Conservation (phyloP, 768 basidiomycete genomes). For the Leccinum uliginosum region DNA sequence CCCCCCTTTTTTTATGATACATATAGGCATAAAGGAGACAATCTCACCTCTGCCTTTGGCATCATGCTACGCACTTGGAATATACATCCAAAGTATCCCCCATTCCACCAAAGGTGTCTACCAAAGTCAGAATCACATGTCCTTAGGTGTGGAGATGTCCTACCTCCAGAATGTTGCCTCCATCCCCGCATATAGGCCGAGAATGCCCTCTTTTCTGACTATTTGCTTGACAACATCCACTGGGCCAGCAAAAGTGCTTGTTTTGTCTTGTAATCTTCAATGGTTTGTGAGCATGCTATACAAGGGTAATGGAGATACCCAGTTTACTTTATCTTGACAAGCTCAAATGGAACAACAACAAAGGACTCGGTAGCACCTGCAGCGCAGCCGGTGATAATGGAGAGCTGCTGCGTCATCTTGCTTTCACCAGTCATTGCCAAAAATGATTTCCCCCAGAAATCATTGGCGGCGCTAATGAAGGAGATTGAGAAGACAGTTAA, state of each 20-base stretch:
- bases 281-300: background rate
- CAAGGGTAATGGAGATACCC: slow-evolving; percentile 19
- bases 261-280: slow-evolving; percentile 83
- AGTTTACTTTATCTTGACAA: slow-evolving; percentile 76
- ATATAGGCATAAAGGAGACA: background rate
- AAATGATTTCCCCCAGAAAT: slow-evolving; percentile 92
- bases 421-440: slow-evolving; percentile 55
- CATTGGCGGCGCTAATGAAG: slow-evolving; percentile 68
- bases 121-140: background rate
- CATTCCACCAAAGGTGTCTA: slow-evolving; percentile 89
- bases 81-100: slow-evolving; percentile 93
- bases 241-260: slow-evolving; percentile 85
- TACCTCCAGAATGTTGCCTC: slow-evolving; percentile 98
- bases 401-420: slow-evolving; percentile 88
- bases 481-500: background rate
- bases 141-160: background rate
- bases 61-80: slow-evolving; percentile 76
- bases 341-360: slow-evolving; percentile 94
- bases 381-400: slow-evolving; percentile 84
- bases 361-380: slow-evolving; percentile 97
- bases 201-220: slow-evolving; percentile 68
- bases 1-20: background rate
- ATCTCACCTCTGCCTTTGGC: slow-evolving; percentile 77
- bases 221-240: slow-evolving; percentile 85
- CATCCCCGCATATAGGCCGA: slow-evolving; percentile 92